Evolutionary conservation across 352 stramenopile species (phyloP).

Genomic region (Phytophthora citrophthora): DNA sequence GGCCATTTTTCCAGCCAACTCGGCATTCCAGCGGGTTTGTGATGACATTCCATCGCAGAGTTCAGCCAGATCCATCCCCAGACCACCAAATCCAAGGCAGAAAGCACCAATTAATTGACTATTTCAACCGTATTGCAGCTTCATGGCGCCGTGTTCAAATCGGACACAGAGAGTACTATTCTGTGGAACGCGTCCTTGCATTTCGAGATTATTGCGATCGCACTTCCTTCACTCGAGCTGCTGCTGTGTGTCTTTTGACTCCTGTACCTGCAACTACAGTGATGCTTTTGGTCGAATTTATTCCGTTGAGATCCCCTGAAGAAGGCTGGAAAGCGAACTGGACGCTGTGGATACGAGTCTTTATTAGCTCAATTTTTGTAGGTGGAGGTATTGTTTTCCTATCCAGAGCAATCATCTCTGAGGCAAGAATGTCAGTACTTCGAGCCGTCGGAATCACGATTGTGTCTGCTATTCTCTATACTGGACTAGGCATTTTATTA

Average conservation of each 20-base stretch:
- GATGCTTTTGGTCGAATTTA: slow-evolving; percentile 22
- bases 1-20: too few relatives aligned
- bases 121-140: neutral
- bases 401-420: slow-evolving; percentile 7
- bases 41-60: neutral
- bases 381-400: slow-evolving; percentile 20
- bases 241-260: slow-evolving; percentile 20
- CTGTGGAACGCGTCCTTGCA: slow-evolving; percentile 16
- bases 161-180: slow-evolving; percentile 18
- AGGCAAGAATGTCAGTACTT: slow-evolving; percentile 7
- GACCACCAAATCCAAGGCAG: too few relatives aligned
- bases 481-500: slow-evolving; percentile 9
- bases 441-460: slow-evolving; percentile 9
- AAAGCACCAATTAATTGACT: neutral
- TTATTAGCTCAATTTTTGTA: slow-evolving; percentile 18
- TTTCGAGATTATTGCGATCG: slow-evolving; percentile 26
- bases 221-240: slow-evolving; percentile 3
- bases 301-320: slow-evolving; percentile 11
- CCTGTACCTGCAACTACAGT: slow-evolving; percentile 8
- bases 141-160: slow-evolving; percentile 25
- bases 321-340: slow-evolving; percentile 25
- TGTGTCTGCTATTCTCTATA: slow-evolving; percentile 20
- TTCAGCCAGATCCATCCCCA: neutral
- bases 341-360: slow-evolving; percentile 18
- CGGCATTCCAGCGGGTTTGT: neutral